Percentiles rank a stretch among this genome's conserved stretches.
These are phyloP conservation scores for Thelonectria rubi DNA, from an alignment of 2,329 filamentous ascomycete species.

Conservation along the genomic window DNA sequence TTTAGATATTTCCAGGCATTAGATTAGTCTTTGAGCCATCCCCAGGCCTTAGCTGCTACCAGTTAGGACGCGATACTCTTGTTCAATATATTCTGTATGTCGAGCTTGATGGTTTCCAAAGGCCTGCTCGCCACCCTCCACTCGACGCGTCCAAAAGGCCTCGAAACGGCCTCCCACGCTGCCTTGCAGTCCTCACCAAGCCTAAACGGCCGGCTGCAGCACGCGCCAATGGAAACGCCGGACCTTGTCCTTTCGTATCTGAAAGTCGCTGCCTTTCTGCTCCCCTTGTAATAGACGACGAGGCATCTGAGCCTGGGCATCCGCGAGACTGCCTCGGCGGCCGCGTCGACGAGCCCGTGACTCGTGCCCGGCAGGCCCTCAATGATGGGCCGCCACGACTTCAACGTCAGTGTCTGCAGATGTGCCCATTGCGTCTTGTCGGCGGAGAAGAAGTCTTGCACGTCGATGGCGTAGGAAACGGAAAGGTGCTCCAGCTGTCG, in stretches of 20 bases:
- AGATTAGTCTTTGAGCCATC: too few species aligned
- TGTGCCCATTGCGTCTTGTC: background rate
- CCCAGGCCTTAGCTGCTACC: too few species aligned
- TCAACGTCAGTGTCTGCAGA: slow-evolving; percentile 3
- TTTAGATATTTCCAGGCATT: too few species aligned
- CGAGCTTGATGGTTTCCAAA: too few species aligned
- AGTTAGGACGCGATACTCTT: too few species aligned
- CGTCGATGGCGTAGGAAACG: slow-evolving; percentile 7
- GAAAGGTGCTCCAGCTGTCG: slow-evolving; percentile 3
- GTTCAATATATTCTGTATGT: too few species aligned
- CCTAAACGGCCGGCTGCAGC: slow-evolving; percentile 9
- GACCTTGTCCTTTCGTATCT: background rate
- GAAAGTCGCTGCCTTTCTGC: background rate
- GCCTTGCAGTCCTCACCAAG: background rate
- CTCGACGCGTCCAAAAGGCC: too few species aligned
- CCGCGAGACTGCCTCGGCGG: background rate
- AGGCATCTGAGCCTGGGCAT: slow-evolving; percentile 9
- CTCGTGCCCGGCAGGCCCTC: background rate
- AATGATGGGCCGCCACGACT: slow-evolving; percentile 1
- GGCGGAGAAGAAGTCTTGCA: slow-evolving; percentile 7
- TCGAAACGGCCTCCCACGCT: slow-evolving; percentile 4
- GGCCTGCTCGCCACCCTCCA: too few species aligned
- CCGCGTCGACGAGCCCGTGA: background rate
- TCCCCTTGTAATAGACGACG: background rate
- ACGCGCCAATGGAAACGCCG: background rate